Evolutionary conservation across 2,329 filamentous ascomycete genomes (phyloP).

Genomic region (Aureobasidium sp.): DNA sequence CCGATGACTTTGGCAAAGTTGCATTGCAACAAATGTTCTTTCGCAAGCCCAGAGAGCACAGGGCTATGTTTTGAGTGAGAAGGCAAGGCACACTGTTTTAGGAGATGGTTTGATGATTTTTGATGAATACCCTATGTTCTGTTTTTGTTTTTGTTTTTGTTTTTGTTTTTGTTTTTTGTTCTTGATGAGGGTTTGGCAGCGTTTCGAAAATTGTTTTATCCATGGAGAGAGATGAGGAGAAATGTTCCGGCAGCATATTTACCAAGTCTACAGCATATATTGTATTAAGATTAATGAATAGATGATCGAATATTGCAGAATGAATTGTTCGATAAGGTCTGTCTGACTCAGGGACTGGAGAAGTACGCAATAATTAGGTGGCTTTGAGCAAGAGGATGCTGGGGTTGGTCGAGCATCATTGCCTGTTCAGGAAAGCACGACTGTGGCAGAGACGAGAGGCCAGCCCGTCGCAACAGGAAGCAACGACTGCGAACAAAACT

Average conservation of each 20-base stretch:
- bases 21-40: neutral
- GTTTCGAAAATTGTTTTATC: neutral
- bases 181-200: neutral
- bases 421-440: neutral
- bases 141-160: neutral
- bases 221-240: neutral
- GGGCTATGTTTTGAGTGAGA: neutral
- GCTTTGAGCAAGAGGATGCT: conserved; percentile 3
- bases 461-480: conserved; percentile 2
- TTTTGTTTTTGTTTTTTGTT: neutral
- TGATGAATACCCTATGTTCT: neutral
- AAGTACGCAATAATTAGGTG: neutral
- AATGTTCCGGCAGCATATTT: conserved; percentile 1
- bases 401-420: neutral
- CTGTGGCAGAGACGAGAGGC: conserved; percentile 1
- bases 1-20: neutral
- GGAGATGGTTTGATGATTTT: conserved; percentile 1
- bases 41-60: too few species aligned
- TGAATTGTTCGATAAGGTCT: neutral
- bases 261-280: conserved; percentile 6
- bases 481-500: neutral
- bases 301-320: neutral
- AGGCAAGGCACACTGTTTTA: neutral
- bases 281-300: neutral
- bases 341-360: neutral